Evolutionary conservation across 768 basidiomycete species (phyloP), one percentile per base, ranked within the genome.

Genomic region (Ramaria sp.): DNA sequence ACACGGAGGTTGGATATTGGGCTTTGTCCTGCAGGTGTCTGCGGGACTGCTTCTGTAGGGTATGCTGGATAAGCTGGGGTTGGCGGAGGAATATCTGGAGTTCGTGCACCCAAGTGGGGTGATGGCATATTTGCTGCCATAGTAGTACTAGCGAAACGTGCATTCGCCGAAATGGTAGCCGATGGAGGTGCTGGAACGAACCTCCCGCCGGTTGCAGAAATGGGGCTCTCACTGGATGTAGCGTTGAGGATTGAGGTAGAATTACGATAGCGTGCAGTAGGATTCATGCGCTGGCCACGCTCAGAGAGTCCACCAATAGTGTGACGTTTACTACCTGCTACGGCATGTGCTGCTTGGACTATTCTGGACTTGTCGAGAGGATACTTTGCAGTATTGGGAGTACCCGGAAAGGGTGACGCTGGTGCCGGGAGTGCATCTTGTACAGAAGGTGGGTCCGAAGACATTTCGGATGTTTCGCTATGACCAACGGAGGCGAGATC

Each of bases 61-160:
- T 80, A 90, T 1, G 84, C 76, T 13, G 88, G 86, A 63, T 87
- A 87, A 3, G 86, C 83, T 1, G 88, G 87, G 4, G 84, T 89
- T 45, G 75, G 74, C 0, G 85, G 80, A 43, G 62, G 62, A 54
- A 63, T 60, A 56, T 57, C 63, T 63, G 69, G 17, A 51, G 43
- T 53, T 17, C 30, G 60, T 50, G 56, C 62, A 57, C 37, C 42
- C 12, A 30, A 27, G 22, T 11, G 17, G 20, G 55, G 15, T 10
- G 46, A 57, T 31, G 46, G 47, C 13, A 57, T 48, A 50, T 57
- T 57, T 17, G 53, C 31, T 12, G 41, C 42, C 7, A 39, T 19
- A 43, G 53, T 54, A 15, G 41, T 19, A 46, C 49, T 51, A 31
- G 27, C 47, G 22, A 57, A 27, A 15, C 56, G 56, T 22, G 48